Percentiles rank a stretch among this genome's conserved stretches.
Conservation (phyloP, 2,329 filamentous ascomycete genomes). For the Xylariaceae sp. region DNA sequence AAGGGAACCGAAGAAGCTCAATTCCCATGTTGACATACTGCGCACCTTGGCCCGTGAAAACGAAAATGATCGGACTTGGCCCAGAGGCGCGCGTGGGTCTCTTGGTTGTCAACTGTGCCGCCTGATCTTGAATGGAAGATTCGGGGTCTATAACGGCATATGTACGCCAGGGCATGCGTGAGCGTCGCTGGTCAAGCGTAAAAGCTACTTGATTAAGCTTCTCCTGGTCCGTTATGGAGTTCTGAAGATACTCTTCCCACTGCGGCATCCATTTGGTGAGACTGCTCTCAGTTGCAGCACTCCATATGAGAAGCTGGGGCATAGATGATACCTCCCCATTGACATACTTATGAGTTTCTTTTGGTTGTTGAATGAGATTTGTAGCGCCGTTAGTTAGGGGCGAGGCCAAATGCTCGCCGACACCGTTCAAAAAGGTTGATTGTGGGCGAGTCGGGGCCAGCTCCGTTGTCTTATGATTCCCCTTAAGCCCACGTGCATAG, state of each 20-base stretch:
- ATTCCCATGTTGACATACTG: constrained; percentile 27
- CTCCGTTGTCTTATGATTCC: constrained; percentile 19
- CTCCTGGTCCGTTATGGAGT: constrained; percentile 10
- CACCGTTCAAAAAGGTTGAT: too few relatives aligned
- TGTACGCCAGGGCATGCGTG: constrained; percentile 24
- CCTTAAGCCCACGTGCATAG: constrained; percentile 11
- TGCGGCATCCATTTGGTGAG: constrained; percentile 8
- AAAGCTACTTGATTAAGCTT: constrained; percentile 27
- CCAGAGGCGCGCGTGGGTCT: constrained; percentile 3
- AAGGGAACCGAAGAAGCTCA: constrained; percentile 26
- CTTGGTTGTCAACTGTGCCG: not conserved
- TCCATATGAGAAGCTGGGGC: constrained; percentile 27
- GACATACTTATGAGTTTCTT: not conserved
- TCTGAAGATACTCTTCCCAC: not conserved
- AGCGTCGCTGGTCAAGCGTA: constrained; percentile 7
- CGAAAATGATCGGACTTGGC: constrained; percentile 16
- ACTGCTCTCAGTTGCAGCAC: constrained; percentile 30
- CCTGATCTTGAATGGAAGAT: not conserved
- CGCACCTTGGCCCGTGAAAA: constrained; percentile 30
- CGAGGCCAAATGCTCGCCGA: too few relatives aligned
- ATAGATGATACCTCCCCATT: not conserved
- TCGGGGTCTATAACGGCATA: constrained; percentile 20
- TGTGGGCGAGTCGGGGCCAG: not conserved
- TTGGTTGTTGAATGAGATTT: not conserved
- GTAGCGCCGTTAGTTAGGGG: not conserved